phyloP scores from a whole-genome alignment of 257 asterid genomes.

The Striga asiatica region DNA sequence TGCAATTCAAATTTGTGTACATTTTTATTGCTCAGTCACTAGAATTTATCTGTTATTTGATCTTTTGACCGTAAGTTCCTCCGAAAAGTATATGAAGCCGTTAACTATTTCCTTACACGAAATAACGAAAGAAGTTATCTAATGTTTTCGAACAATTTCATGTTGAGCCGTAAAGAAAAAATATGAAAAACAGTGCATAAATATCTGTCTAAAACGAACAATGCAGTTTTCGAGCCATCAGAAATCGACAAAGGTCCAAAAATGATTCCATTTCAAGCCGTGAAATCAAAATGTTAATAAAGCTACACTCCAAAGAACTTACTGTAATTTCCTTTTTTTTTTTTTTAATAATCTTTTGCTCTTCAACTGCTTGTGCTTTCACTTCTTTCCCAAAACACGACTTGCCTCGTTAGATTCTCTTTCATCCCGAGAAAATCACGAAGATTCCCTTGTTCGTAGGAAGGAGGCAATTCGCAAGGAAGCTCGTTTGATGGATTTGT shows the following conservation, averaged over 20 bases:
- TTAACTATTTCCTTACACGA: no score
- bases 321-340: neutral
- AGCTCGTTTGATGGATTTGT: conserved; percentile 30
- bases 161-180: neutral
- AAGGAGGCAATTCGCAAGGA: conserved; percentile 47
- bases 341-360: neutral
- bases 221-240: neutral
- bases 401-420: conserved; percentile 31
- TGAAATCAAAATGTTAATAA: no score
- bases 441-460: conserved; percentile 22
- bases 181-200: neutral
- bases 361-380: neutral
- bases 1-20: no score
- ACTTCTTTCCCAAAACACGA: conserved; percentile 25
- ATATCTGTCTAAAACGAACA: neutral
- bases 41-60: no score
- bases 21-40: no score
- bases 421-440: conserved; percentile 29
- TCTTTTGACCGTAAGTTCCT: no score
- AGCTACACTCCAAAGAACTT: neutral
- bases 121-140: no score
- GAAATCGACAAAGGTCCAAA: neutral
- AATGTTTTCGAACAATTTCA: neutral
- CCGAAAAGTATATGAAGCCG: no score
- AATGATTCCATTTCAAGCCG: no score